Evolutionary conservation across 1,284 basidiomycete genomes (phyloP), one percentile per base, ranked within the genome.

Genomic region (Ganoderma sinense): DNA sequence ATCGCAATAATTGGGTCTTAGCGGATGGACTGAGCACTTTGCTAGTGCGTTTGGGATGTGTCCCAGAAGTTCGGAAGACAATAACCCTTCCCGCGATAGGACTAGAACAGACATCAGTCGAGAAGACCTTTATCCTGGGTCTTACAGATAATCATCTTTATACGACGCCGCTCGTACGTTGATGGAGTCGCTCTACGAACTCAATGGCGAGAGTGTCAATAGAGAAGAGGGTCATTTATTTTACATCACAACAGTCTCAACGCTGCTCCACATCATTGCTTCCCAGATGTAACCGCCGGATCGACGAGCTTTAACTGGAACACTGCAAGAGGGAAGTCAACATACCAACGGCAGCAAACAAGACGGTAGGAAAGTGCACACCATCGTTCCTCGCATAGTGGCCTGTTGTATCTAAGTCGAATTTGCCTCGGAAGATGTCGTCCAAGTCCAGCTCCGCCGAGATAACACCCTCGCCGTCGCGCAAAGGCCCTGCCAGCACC

Each of bases 381-480:
- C 89, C 79, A 78, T 92, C 91, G 48, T 87, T 84, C 69, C 92
- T 78, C 1, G 89, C 85, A 78, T 94, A 93, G 79, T 93, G 91
- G 20, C 92, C 93, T 0, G 87, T 85, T 3, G 87, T 84, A 77
- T 94, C 93, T 67, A 94, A 80, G 77, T 94, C 92, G 75, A 92
- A 90, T 79, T 92, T 92, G 36, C 91, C 91, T 61, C 91, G 83
- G 4, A 87, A 71, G 63, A 89, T 81, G 68, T 90, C 87, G 69
- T 89, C 85, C 69, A 91, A 76, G 77, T 93, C 88, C 66, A 94
- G 76, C 73, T 90, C 86, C 0, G 90, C 92, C 4, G 88, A 88
- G 59, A 94, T 77, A 0, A 92, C 82, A 14, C 89, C 92, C 74
- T 92, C 90, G 59, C 84, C 78, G 66, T 86, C 85, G 69, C 85